These are phyloP conservation scores for Fusarium devonianum DNA, from an alignment of 2,329 filamentous ascomycete genomes.

Conservation along the genomic window DNA sequence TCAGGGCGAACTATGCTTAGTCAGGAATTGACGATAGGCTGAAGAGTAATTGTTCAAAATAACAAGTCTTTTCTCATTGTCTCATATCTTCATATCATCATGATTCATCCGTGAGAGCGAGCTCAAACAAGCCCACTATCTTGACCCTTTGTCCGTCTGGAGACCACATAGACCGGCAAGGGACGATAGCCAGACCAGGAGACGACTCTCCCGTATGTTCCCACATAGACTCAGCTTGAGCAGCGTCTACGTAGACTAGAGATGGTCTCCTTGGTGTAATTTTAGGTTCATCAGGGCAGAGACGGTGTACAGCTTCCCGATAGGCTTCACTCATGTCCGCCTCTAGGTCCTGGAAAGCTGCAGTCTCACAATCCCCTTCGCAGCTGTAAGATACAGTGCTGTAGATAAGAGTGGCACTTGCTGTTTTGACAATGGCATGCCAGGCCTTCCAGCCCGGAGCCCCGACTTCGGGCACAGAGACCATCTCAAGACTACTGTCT, in stretches of 20 bases:
- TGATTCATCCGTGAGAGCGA: constrained; percentile 13
- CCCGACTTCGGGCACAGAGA: constrained; percentile 24
- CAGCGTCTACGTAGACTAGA: constrained; percentile 45
- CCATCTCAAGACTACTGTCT: constrained; percentile 41
- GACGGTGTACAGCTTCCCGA: constrained; percentile 31
- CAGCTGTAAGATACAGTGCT: constrained; percentile 39
- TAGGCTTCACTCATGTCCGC: constrained; percentile 32
- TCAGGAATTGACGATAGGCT: neutral
- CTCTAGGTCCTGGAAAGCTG: constrained; percentile 16
- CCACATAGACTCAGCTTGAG: constrained; percentile 30
- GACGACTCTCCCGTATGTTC: neutral
- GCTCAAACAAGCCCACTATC: constrained; percentile 46
- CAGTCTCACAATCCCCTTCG: neutral
- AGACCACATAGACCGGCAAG: constrained; percentile 50
- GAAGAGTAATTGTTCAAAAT: neutral
- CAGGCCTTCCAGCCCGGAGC: constrained; percentile 41
- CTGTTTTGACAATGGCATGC: constrained; percentile 40
- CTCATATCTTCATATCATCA: constrained; percentile 22
- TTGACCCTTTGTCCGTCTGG: constrained; percentile 43
- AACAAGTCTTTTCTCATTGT: constrained; percentile 4
- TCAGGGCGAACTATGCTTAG: too few relatives aligned
- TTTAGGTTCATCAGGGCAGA: constrained; percentile 24
- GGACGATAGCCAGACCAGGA: constrained; percentile 39
- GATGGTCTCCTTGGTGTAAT: constrained; percentile 36
- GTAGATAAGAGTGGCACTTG: constrained; percentile 41